Conservation (phyloP, 495 filamentous ascomycete genomes). For the Trichoderma asperelloides region DNA sequence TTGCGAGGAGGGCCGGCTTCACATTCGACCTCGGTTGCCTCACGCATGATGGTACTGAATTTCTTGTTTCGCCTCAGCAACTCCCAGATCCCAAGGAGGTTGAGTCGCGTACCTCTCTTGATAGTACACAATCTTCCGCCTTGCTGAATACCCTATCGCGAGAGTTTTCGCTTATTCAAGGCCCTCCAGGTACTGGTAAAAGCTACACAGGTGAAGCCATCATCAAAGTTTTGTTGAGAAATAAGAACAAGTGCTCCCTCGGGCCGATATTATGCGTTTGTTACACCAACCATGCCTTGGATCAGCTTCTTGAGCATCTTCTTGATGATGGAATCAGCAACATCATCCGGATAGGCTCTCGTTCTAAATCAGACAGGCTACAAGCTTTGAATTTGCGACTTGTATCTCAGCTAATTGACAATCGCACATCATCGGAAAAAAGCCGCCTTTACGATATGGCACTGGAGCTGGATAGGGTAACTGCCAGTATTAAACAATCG, state of each 20-base stretch:
- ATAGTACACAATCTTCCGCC: constrained; percentile 48
- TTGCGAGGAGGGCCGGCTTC: constrained; percentile 42
- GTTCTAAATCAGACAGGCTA: constrained; percentile 52
- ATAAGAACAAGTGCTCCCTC: constrained; percentile 37
- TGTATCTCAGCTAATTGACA: constrained; percentile 19
- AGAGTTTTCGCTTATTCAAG: constrained; percentile 60
- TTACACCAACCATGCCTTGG: constrained; percentile 68
- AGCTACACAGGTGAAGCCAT: constrained; percentile 48
- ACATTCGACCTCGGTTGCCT: constrained; percentile 44
- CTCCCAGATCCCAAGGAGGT: constrained; percentile 34
- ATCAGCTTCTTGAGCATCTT: constrained; percentile 62
- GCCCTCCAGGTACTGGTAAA: constrained; percentile 78
- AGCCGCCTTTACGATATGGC: background rate
- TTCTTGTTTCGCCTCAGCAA: constrained; percentile 28
- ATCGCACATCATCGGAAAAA: constrained; percentile 27
- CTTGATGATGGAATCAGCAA: constrained; percentile 44
- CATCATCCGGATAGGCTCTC: constrained; percentile 61
- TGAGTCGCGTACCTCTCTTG: constrained; percentile 39
- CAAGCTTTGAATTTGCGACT: constrained; percentile 37
- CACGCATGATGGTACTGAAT: constrained; percentile 24
- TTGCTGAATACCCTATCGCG: constrained; percentile 47
- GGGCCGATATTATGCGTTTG: constrained; percentile 57
- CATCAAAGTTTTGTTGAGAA: constrained; percentile 53
- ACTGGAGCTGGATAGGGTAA: background rate
- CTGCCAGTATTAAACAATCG: background rate